These are phyloP conservation scores for Pythium aphanidermatum DNA, from an alignment of 352 stramenopile species.

Conservation along the genomic window DNA sequence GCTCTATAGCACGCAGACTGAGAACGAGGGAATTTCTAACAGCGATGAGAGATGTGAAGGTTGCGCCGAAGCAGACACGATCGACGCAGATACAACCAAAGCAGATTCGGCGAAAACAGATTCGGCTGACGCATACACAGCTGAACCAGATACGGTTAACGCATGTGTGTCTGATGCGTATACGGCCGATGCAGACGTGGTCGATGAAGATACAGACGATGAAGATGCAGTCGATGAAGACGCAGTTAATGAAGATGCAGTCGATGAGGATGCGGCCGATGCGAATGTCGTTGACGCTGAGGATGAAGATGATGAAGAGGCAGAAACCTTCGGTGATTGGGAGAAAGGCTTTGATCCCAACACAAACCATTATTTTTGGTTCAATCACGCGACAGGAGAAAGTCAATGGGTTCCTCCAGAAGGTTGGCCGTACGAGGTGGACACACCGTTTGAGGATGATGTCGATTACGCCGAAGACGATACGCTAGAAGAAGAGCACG, in stretches of 20 bases:
- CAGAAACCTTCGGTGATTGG: slow-evolving; percentile 75
- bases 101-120: not conserved
- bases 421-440: slow-evolving; percentile 66
- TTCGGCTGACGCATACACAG: not conserved
- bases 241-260: slow-evolving; percentile 22
- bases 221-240: slow-evolving; percentile 15
- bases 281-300: slow-evolving; percentile 14
- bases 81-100: not conserved
- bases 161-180: not conserved
- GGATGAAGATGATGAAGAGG: slow-evolving; percentile 70
- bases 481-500: slow-evolving; percentile 10
- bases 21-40: too few relatives aligned
- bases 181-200: slow-evolving; percentile 1
- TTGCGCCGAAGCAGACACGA: too few relatives aligned
- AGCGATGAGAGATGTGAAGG: too few relatives aligned
- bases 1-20: too few relatives aligned
- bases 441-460: slow-evolving; percentile 53
- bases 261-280: slow-evolving; percentile 19
- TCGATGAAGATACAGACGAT: slow-evolving; percentile 21
- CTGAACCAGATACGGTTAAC: not conserved
- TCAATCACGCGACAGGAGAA: slow-evolving; percentile 76
- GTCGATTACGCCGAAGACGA: slow-evolving; percentile 12
- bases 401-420: slow-evolving; percentile 75
- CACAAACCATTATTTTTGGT: slow-evolving; percentile 87
- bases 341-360: slow-evolving; percentile 80